phyloP scores from a whole-genome alignment of 192 early-diverging fungal species.

The Phlyctochytrium bullatum region DNA sequence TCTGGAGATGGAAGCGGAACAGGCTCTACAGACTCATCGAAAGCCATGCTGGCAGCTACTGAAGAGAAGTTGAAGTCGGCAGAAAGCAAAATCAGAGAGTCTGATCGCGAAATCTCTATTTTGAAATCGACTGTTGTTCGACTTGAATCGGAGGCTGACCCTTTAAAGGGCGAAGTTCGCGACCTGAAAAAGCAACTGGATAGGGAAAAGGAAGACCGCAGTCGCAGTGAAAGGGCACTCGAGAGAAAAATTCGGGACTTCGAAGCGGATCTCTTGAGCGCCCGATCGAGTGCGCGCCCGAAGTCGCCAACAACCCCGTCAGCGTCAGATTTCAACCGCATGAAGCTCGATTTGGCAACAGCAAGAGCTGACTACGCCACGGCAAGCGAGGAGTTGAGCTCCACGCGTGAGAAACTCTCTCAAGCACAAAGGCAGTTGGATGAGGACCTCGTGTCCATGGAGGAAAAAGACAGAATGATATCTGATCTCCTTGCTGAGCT shows the following conservation, averaged over 20 bases:
- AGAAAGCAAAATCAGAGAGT: conserved; percentile 40
- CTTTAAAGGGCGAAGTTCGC: conserved; percentile 8
- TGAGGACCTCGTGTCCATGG: conserved; percentile 30
- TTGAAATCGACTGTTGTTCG: conserved; percentile 36
- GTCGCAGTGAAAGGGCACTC: conserved; percentile 5
- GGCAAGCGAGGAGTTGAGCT: conserved; percentile 20
- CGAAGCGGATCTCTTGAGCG: conserved; percentile 10
- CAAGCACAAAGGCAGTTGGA: conserved; percentile 30
- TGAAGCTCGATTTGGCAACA: conserved; percentile 45
- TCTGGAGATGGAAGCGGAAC: background rate
- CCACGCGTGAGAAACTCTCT: conserved; percentile 16
- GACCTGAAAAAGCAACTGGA: conserved; percentile 14
- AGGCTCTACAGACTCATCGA: background rate
- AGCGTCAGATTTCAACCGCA: conserved; percentile 23
- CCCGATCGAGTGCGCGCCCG: conserved; percentile 3
- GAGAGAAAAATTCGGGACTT: conserved; percentile 12
- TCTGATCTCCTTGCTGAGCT: conserved; percentile 40
- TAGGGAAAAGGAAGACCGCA: background rate
- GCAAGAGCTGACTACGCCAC: conserved; percentile 26
- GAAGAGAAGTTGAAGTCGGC: conserved; percentile 32
- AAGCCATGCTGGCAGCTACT: background rate
- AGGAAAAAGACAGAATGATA: conserved; percentile 46
- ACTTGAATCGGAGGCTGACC: conserved; percentile 34
- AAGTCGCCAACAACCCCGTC: background rate
- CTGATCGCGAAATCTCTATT: conserved; percentile 34